phyloP scores from a whole-genome alignment of 2,329 filamentous ascomycete genomes.

The Diplodia mutila region DNA sequence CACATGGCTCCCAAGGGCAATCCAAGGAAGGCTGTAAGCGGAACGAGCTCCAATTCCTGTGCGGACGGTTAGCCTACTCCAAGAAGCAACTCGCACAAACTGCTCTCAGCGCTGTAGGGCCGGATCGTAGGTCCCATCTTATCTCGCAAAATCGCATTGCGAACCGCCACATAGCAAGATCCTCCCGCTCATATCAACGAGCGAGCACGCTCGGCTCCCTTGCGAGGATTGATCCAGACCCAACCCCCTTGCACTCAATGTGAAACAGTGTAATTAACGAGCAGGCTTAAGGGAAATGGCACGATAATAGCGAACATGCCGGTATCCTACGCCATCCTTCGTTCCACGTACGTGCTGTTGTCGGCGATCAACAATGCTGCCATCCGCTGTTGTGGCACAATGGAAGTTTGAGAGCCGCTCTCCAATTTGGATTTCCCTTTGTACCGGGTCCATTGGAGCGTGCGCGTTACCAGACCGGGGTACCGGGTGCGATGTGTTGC shows the following conservation, averaged over 20 bases:
- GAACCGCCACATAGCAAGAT: constrained; percentile 53
- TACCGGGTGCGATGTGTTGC: constrained; percentile 14
- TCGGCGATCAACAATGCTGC: constrained; percentile 49
- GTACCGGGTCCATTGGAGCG: constrained; percentile 9
- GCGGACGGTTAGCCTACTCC: no score
- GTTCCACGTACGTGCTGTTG: constrained; percentile 39
- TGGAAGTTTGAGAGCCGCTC: constrained; percentile 48
- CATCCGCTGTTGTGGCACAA: constrained; percentile 50
- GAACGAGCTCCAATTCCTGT: no score
- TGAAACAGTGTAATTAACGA: constrained; percentile 44
- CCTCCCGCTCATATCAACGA: constrained; percentile 49
- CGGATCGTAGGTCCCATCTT: no score
- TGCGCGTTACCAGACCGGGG: constrained; percentile 6
- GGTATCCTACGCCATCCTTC: constrained; percentile 52
- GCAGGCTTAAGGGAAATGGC: constrained; percentile 41
- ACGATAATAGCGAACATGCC: constrained; percentile 50
- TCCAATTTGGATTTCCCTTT: constrained; percentile 43
- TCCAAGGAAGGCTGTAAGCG: no score
- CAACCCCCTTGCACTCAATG: constrained; percentile 42
- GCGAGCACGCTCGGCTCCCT: constrained; percentile 40
- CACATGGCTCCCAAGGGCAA: no score
- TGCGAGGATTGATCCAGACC: constrained; percentile 34
- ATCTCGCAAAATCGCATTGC: constrained; percentile 30
- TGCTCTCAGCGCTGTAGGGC: no score
- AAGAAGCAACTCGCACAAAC: no score